Evolutionary conservation across 371 early-diverging fungal genomes (phyloP).

Genomic region (Cladochytrium tenue): DNA sequence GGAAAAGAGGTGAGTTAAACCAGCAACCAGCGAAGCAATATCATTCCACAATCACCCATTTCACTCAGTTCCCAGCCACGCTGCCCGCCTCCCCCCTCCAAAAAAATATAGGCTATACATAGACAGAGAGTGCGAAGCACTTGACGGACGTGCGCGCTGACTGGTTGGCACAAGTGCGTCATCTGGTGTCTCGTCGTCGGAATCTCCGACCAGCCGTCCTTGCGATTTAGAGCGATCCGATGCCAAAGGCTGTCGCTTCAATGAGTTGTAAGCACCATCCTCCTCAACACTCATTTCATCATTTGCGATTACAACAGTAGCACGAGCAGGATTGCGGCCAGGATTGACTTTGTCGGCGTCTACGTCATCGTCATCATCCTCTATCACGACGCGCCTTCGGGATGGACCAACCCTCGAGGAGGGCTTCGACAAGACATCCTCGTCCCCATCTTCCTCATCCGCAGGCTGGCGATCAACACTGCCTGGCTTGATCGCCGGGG

Average conservation of each 20-base stretch:
- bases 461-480: too few species aligned
- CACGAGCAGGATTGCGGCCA: neutral
- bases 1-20: neutral
- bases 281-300: neutral
- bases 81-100: too few species aligned
- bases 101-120: too few species aligned
- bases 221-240: constrained; percentile 34
- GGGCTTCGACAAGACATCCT: too few species aligned
- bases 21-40: too few species aligned
- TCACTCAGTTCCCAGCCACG: too few species aligned
- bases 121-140: neutral
- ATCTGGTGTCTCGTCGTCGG: constrained; percentile 4
- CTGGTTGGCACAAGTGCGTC: neutral
- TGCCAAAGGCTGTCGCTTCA: constrained; percentile 29
- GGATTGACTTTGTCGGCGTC: neutral
- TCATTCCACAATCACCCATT: too few species aligned
- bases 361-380: neutral
- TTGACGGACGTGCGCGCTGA: neutral
- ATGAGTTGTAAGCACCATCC: neutral
- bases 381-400: neutral
- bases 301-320: neutral
- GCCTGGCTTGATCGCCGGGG: too few species aligned
- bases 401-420: neutral
- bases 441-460: too few species aligned
- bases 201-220: constrained; percentile 8